These are phyloP conservation scores for Eucommia ulmoides DNA, from an alignment of 257 asterid genomes.

Conservation along the genomic window DNA sequence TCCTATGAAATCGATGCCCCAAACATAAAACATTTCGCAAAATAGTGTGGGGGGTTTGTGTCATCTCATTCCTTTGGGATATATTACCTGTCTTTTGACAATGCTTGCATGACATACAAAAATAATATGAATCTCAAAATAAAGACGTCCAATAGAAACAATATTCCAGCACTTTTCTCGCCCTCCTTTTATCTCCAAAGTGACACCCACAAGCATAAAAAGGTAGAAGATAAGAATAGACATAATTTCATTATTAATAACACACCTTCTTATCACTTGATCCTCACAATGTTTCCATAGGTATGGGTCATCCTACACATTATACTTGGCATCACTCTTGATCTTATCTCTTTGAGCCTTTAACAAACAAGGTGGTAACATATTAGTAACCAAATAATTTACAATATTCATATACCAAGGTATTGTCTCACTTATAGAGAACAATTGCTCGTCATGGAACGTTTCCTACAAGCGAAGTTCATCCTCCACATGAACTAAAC, in stretches of 20 bases:
- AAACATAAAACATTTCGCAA: not conserved
- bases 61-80: not conserved
- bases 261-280: not conserved
- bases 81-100: not conserved
- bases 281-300: not conserved
- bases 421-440: not conserved
- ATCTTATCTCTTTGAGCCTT: not conserved
- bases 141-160: not conserved
- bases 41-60: not conserved
- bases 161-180: not conserved
- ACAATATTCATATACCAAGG: not conserved
- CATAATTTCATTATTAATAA: not conserved
- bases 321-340: not conserved
- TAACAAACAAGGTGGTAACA: not conserved
- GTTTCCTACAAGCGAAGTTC: not conserved
- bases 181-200: not conserved
- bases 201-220: not conserved
- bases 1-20: not conserved
- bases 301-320: not conserved
- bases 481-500: not conserved
- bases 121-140: not conserved
- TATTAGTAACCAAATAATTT: not conserved
- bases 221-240: not conserved
- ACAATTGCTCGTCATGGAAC: not conserved
- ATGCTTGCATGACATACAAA: not conserved